Evolutionary conservation across 2,329 filamentous ascomycete species (phyloP).

Genomic region (Ophiostoma sp.): DNA sequence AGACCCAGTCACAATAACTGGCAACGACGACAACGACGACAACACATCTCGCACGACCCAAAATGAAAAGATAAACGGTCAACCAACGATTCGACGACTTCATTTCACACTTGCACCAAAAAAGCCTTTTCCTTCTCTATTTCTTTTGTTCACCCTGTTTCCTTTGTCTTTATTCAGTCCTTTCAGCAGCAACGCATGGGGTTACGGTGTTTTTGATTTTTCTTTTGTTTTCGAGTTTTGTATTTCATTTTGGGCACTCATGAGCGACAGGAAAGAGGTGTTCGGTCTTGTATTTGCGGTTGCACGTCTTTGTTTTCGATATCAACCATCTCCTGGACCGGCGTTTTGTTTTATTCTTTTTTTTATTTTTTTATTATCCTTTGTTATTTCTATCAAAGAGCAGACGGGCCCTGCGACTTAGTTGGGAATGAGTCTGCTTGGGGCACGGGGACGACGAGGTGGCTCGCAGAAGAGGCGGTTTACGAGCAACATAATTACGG

Average conservation of each 20-base stretch:
- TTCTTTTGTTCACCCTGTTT: not conserved
- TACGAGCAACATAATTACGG: conserved; percentile 6
- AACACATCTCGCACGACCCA: not conserved
- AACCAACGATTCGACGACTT: not conserved
- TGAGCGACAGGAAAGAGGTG: conserved; percentile 19
- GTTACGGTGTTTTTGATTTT: conserved; percentile 18
- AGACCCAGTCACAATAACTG: conserved; percentile 5
- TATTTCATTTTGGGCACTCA: conserved; percentile 13
- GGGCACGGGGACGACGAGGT: not conserved
- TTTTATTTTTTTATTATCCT: conserved; percentile 14
- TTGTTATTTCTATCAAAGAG: not conserved
- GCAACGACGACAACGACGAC: not conserved
- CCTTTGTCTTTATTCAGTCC: not conserved
- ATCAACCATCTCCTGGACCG: conserved; percentile 15
- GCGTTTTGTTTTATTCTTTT: conserved; percentile 14
- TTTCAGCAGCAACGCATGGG: conserved; percentile 21
- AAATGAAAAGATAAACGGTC: not conserved
- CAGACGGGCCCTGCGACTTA: not conserved
- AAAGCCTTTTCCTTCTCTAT: not conserved
- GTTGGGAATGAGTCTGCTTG: not conserved
- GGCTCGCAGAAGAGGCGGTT: not conserved
- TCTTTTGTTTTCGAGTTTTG: conserved; percentile 1
- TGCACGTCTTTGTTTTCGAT: conserved; percentile 18
- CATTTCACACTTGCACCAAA: not conserved
- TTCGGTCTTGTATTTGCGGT: conserved; percentile 16